Evolutionary conservation across 805 yeast genomes (phyloP).

Genomic region (Nakazawaea laoshanensis): DNA sequence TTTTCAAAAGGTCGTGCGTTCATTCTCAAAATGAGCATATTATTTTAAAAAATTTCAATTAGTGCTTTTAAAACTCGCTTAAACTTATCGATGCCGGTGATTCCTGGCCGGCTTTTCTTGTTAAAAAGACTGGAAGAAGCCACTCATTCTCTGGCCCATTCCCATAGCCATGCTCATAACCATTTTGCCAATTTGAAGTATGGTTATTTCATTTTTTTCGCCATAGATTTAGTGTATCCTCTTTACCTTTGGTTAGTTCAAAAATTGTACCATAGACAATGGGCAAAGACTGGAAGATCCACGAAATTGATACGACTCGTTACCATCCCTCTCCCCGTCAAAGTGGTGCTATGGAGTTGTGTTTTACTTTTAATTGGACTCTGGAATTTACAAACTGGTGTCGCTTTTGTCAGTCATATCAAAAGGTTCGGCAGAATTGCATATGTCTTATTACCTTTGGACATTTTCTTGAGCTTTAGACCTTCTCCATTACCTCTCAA

Average conservation of each 20-base stretch:
- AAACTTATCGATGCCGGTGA: too few relatives aligned
- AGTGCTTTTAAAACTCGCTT: too few relatives aligned
- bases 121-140: too few relatives aligned
- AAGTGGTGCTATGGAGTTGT: conserved; percentile 26
- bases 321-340: conserved; percentile 24
- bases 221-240: conserved; percentile 31
- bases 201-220: conserved; percentile 43
- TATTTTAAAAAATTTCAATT: too few relatives aligned
- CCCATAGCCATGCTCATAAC: conserved; percentile 16
- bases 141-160: conserved; percentile 23
- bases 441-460: conserved; percentile 50
- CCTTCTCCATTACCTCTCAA: conserved; percentile 42
- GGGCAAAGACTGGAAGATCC: conserved; percentile 32
- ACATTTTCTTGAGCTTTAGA: conserved; percentile 44
- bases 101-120: too few relatives aligned
- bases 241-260: conserved; percentile 24
- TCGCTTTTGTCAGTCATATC: conserved; percentile 25
- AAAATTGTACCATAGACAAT: conserved; percentile 22
- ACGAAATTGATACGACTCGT: conserved; percentile 23
- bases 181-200: conserved; percentile 53
- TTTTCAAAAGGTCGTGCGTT: too few relatives aligned
- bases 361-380: conserved; percentile 23
- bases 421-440: conserved; percentile 59
- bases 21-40: too few relatives aligned
- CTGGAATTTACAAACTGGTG: conserved; percentile 25